Evolutionary conservation across 202 grass and related monocot genomes (phyloP), one percentile per base, ranked within the genome.

Genomic region (Setaria viridis): DNA sequence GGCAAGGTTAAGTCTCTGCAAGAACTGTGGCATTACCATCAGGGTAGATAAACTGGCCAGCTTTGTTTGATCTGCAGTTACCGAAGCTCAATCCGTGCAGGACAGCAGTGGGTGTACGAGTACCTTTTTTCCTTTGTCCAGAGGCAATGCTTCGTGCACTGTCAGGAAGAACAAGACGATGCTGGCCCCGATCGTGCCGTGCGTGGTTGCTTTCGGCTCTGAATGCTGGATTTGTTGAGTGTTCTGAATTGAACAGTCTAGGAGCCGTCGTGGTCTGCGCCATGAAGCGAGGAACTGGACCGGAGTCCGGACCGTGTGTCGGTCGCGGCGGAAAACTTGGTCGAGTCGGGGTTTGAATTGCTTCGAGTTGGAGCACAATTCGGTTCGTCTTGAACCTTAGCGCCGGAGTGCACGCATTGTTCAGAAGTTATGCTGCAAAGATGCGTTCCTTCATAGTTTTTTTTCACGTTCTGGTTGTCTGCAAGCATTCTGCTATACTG

Each of bases 201-300:
- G 39, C 12, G 11, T 29, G 17, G 72, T 80, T 80, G 74, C 88
- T 90, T 90, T 87, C 84, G 74, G 84, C 50, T 87, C 68, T 62
- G 29, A 87, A 49, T 65, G 16, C 29, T 60, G 29, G 16, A 34
- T 45, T 42, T 41, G 57, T 85, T 76, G 76, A 69, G 77, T 70
- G 70, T 51, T 46, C 70, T n/a, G 42, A 76, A 39, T 70, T n/a
- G 32, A 70, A 48, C 70, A 9, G 34, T 29, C 76, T 66, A 32
- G 54, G 51, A 45, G 35, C 60, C 45, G 43, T 4, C 53, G 34
- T 11, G 33, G 16, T 37, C 39, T 69, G 54, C 65, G 29, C 34
- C 62, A 65, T 7, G 25, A 55, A 53, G 42, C 1, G 51, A 21
- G 15, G 56, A 4, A 45, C 20, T 4, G 41, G 42, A 46, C 1